A percentile compares a stretch with the other conserved stretches of the same genome.
phyloP scores from a whole-genome alignment of 139 green algal genomes.

The Asterochloris erici region DNA sequence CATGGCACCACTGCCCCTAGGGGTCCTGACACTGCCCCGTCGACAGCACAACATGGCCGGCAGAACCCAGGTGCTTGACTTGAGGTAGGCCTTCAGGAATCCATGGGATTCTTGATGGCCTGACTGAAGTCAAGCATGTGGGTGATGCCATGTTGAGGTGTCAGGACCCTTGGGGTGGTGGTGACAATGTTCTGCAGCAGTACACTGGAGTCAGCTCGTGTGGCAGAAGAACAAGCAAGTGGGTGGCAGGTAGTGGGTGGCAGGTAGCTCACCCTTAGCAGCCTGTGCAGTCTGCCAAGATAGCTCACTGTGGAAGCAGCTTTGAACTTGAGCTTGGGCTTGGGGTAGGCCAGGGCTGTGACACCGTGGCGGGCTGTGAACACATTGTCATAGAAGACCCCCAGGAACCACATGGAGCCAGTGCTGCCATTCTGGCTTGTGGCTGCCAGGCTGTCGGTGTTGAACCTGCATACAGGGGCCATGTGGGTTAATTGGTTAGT shows the following conservation, averaged over 20 bases:
- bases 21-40: background rate
- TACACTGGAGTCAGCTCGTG: slow-evolving; percentile 13
- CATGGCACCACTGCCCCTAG: background rate
- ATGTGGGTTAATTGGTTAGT: background rate
- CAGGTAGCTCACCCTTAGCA: background rate
- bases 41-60: too few relatives aligned
- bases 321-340: slow-evolving; percentile 78
- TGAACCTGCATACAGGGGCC: slow-evolving; percentile 25
- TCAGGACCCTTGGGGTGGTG: background rate
- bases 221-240: background rate
- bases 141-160: too few relatives aligned
- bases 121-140: too few relatives aligned
- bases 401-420: slow-evolving; percentile 41
- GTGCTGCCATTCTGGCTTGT: slow-evolving; percentile 20
- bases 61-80: too few relatives aligned
- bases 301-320: slow-evolving; percentile 2
- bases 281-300: background rate
- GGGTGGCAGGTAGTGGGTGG: background rate
- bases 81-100: too few relatives aligned
- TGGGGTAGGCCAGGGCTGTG: slow-evolving; percentile 64
- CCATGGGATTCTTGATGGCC: too few relatives aligned
- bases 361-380: slow-evolving; percentile 21
- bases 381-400: slow-evolving; percentile 66
- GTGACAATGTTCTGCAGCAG: background rate
- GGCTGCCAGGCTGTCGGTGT: slow-evolving; percentile 26